Evolutionary conservation across 768 basidiomycete genomes (phyloP).

Genomic region (Xerocomellus chrysenteron): DNA sequence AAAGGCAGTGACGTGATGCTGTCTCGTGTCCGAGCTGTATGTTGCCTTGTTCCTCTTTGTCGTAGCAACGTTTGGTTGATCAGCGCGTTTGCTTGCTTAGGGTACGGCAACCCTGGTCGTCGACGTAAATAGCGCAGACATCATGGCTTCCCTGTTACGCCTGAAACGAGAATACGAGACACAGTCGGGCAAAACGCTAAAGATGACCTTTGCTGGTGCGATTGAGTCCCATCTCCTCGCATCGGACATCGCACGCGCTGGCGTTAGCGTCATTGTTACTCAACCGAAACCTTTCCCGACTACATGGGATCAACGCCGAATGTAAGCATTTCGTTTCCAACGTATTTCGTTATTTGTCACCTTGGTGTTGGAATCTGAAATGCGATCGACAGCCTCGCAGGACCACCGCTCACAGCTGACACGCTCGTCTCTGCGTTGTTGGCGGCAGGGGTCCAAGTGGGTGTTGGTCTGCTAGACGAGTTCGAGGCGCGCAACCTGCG

Average conservation of each 20-base stretch:
- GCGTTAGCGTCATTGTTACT: slow-evolving; percentile 70
- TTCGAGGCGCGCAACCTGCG: slow-evolving; percentile 35
- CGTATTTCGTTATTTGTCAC: background rate
- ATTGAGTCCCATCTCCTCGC: slow-evolving; percentile 67
- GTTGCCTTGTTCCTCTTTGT: background rate
- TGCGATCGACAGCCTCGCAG: slow-evolving; percentile 50
- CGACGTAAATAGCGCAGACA: slow-evolving; percentile 66
- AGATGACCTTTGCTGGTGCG: slow-evolving; percentile 62
- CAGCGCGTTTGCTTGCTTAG: slow-evolving; percentile 25
- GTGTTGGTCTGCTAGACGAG: slow-evolving; percentile 45
- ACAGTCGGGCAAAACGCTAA: slow-evolving; percentile 54
- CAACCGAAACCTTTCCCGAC: slow-evolving; percentile 61
- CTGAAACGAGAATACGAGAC: slow-evolving; percentile 69
- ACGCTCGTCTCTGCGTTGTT: slow-evolving; percentile 56
- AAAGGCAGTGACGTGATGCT: slow-evolving; percentile 44
- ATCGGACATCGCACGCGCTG: slow-evolving; percentile 60
- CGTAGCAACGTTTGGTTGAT: background rate
- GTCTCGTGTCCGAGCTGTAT: slow-evolving; percentile 15
- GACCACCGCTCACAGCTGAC: slow-evolving; percentile 63
- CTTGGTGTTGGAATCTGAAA: background rate
- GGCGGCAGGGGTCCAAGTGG: slow-evolving; percentile 61
- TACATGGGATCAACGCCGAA: slow-evolving; percentile 63
- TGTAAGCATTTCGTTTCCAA: slow-evolving; percentile 41
- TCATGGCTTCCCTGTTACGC: slow-evolving; percentile 66
- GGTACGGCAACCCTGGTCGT: slow-evolving; percentile 67